Evolutionary conservation across 768 basidiomycete genomes (phyloP).

Genomic region (Kwoniella sp.): DNA sequence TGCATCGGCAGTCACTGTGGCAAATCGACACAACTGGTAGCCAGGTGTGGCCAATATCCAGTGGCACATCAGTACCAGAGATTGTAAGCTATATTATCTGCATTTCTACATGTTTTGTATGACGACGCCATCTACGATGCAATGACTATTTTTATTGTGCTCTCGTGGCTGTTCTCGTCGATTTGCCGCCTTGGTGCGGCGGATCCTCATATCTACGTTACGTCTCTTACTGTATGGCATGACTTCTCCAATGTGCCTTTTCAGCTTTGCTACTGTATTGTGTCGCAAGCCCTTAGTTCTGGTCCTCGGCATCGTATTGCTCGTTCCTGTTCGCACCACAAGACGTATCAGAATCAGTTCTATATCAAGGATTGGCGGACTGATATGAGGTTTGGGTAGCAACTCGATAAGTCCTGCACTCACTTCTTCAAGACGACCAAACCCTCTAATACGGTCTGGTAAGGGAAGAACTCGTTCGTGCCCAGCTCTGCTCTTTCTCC

Average conservation of each 20-base stretch:
- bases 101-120: not conserved
- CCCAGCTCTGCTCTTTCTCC: conserved; percentile 93
- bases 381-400: not conserved
- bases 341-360: not conserved
- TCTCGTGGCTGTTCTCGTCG: not conserved
- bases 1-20: too few species aligned
- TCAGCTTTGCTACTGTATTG: not conserved
- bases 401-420: conserved; percentile 59
- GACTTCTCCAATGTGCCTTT: too few species aligned
- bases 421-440: conserved; percentile 91
- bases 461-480: conserved; percentile 94
- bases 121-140: not conserved
- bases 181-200: not conserved
- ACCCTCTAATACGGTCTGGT: conserved; percentile 84
- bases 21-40: too few species aligned
- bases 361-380: not conserved
- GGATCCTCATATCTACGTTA: not conserved
- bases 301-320: conserved; percentile 55
- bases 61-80: too few species aligned
- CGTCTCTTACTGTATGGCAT: not conserved
- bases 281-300: not conserved
- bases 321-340: conserved; percentile 52
- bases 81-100: not conserved
- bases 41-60: too few species aligned
- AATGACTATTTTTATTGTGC: not conserved